Evolutionary conservation across 306 rosid species (phyloP), one percentile per base, ranked within the genome.

Genomic region (Casuarina glauca): DNA sequence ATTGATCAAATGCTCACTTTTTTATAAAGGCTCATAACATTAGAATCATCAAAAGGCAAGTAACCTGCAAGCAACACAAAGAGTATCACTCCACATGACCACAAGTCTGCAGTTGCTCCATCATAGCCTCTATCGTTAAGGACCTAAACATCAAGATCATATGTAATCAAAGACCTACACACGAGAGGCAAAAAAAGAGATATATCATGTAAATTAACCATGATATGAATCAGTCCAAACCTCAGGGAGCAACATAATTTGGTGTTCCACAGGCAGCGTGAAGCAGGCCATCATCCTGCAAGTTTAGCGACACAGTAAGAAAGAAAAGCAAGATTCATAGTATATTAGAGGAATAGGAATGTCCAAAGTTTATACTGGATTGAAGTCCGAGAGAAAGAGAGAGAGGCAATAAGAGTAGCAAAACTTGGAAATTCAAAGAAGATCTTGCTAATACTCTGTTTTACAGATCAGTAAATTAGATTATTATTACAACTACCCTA

Each of bases 221-320:
- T 63, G 77, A 74, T 39, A 74, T 76, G 81, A 77, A 45, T 70
- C 36, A 36, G 51, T 82, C 48, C 64, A 15, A 70, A 95, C 99
- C 99, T 95, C 99, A 1, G 99, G 32, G 99, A 87, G 99, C 99
- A 78, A 95, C 99, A 52, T 95, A 95, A 80, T 95, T 95, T 69
- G 99, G 97, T 81, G 99, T 95, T 78, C 99, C 99, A 70, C 99
- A 95, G 73, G 99, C 88, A 26, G 99, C 93, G 90, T 95, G 99
- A 80, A 95, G 97, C 79, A 95, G 88, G 58, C 99, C 99, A 9
- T 95, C 99, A 76, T 90, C 97, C 99, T 93, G 90, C 71, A 81
- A 83, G 70, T 64, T 77, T 50, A 74, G 62, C 45, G 49, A 26
- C 79, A 74, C 49, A 60, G 53, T 71, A 78, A 82, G 77, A 26